phyloP scores from a whole-genome alignment of 345 rosid species.

The Rhizophora mangle region DNA sequence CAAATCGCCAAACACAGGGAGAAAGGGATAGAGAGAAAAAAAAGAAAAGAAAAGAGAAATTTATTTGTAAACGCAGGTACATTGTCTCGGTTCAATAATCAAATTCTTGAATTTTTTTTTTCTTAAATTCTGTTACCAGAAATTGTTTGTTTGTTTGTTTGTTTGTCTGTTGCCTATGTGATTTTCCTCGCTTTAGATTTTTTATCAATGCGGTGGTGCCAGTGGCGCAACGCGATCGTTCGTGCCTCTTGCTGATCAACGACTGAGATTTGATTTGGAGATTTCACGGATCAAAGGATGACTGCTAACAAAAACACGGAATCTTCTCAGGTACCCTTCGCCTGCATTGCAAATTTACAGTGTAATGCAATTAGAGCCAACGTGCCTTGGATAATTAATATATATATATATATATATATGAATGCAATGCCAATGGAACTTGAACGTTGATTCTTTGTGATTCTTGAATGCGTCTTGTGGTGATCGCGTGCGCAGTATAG shows the following conservation, averaged over 20 bases:
- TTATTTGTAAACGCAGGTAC: background rate
- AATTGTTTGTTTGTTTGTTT: too few species aligned
- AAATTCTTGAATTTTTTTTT: background rate
- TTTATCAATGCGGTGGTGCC: background rate
- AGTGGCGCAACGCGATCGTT: background rate
- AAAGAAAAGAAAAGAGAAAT: background rate
- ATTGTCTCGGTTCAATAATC: too few species aligned
- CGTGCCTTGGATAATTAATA: background rate
- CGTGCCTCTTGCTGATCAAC: too few species aligned
- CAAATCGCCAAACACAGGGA: background rate
- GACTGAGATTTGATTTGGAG: constrained; percentile 18
- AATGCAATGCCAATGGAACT: background rate
- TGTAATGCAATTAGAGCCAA: background rate
- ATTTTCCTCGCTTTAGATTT: background rate
- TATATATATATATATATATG: too few species aligned
- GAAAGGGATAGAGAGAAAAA: background rate
- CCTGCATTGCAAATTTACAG: background rate
- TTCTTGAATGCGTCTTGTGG: background rate
- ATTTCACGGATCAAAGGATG: constrained; percentile 36
- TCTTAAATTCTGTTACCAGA: background rate
- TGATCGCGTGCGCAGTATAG: background rate
- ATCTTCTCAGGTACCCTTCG: constrained; percentile 30
- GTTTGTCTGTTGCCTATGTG: too few species aligned
- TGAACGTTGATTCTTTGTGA: background rate
- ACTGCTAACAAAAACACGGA: constrained; percentile 36